These are phyloP conservation scores for Quillaja saponaria DNA, from an alignment of 306 rosid genomes.

Conservation along the genomic window DNA sequence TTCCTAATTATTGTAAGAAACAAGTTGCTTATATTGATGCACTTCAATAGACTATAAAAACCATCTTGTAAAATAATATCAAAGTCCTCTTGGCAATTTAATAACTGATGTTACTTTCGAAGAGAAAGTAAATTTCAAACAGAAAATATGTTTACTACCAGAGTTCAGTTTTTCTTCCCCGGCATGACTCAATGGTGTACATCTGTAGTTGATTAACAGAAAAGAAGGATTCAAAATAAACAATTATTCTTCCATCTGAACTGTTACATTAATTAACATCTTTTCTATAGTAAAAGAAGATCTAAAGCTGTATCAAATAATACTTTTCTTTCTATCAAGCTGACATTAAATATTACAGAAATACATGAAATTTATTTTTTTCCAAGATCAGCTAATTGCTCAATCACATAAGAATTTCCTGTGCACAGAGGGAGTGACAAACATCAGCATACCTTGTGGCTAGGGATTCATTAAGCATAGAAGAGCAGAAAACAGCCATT, in stretches of 20 bases:
- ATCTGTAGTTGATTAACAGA: constrained; percentile 13
- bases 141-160: constrained; percentile 3
- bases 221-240: constrained; percentile 1
- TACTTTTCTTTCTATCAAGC: no score
- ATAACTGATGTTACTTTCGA: not conserved
- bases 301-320: no score
- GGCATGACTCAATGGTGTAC: constrained; percentile 7
- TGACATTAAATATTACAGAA: no score
- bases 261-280: not conserved
- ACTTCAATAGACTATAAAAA: constrained; percentile 14
- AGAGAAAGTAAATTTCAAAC: constrained; percentile 13
- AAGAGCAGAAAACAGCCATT: not conserved
- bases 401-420: no score
- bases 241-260: constrained; percentile 6
- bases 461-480: not conserved
- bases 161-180: constrained; percentile 16
- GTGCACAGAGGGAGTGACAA: no score
- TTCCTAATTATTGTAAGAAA: constrained; percentile 51
- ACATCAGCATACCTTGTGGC: not conserved
- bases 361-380: no score
- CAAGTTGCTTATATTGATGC: constrained; percentile 20
- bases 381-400: no score
- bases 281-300: no score
- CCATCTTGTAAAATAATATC: not conserved
- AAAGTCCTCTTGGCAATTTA: not conserved